These are phyloP conservation scores for Candida namnaoensis DNA, from an alignment of 805 yeast species.

Conservation along the genomic window DNA sequence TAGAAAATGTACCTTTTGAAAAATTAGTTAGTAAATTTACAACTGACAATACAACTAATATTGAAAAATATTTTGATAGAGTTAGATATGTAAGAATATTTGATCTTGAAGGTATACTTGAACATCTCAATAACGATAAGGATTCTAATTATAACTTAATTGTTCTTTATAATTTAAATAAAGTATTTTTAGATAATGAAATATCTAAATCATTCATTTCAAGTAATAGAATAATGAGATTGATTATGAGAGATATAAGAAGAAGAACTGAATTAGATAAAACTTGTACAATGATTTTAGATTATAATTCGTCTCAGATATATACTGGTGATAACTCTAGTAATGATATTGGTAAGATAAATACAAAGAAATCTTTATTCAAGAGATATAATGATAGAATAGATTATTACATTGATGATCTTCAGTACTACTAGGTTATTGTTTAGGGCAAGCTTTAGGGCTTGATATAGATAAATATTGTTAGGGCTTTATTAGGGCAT, in stretches of 20 bases:
- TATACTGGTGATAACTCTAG: no score
- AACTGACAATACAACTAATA: no score
- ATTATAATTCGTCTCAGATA: no score
- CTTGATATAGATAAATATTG: no score
- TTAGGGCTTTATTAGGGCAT: no score
- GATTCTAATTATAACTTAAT: no score
- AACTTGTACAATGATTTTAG: neutral
- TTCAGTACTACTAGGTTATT: no score
- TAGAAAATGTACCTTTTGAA: neutral
- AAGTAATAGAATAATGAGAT: neutral
- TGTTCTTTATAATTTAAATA: neutral
- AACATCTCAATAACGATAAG: neutral
- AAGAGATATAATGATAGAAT: no score
- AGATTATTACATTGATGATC: neutral
- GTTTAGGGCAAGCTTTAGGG: no score
- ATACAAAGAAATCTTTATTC: no score
- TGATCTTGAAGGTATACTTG: neutral
- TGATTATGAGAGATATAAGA: neutral
- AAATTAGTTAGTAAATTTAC: neutral
- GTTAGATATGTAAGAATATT: neutral
- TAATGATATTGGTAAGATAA: no score
- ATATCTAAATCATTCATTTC: neutral
- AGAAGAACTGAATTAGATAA: neutral
- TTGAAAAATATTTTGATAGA: neutral
- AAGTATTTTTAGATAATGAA: neutral